Evolutionary conservation across 371 early-diverging fungal genomes (phyloP).

Genomic region (Mucor velutinosus): DNA sequence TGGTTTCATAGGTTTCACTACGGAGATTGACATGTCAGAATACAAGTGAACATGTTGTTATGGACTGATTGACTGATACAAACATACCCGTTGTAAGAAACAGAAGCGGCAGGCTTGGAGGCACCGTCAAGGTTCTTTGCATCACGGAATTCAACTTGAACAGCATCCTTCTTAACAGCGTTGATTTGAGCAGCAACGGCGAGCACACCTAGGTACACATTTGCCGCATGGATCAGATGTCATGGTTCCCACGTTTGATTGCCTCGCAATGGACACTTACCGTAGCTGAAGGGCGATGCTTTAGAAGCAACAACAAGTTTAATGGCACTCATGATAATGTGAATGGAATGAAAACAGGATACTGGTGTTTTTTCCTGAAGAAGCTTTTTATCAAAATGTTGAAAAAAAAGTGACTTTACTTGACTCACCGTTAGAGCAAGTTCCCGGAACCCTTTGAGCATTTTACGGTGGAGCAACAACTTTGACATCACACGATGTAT

Average conservation of each 20-base stretch:
- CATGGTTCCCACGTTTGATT: not conserved
- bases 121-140: constrained; percentile 45
- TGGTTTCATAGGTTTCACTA: constrained; percentile 46
- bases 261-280: constrained; percentile 12
- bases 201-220: constrained; percentile 29
- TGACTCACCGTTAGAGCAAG: not conserved
- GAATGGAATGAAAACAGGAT: not conserved
- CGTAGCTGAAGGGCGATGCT: constrained; percentile 43
- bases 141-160: constrained; percentile 43
- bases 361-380: not conserved
- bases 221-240: not conserved
- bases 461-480: too few species aligned
- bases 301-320: constrained; percentile 46
- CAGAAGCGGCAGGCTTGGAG: constrained; percentile 34
- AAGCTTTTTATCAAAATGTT: not conserved
- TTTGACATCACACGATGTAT: not conserved
- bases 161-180: constrained; percentile 39
- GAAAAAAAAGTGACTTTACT: constrained; percentile 3
- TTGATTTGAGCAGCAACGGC: constrained; percentile 45
- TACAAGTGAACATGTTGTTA: not conserved
- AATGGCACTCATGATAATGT: constrained; percentile 21
- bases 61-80: not conserved
- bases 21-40: not conserved
- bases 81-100: constrained; percentile 45
- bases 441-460: not conserved